Conservation (phyloP, 768 basidiomycete species). For the Harrya chromipes region DNA sequence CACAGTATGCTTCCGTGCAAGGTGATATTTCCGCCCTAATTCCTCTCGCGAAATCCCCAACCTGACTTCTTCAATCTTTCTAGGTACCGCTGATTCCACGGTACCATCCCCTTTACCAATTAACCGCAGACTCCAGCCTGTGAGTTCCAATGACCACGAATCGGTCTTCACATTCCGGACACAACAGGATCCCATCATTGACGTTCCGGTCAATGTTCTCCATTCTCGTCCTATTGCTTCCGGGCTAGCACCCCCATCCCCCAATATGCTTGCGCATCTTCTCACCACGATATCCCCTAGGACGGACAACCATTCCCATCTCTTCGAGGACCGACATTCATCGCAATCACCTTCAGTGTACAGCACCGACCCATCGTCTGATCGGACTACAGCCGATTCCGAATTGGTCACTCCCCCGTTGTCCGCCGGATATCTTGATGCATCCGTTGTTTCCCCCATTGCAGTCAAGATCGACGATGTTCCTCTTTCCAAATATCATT, state of each 20-base stretch:
- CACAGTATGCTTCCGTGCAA: slow-evolving; percentile 66
- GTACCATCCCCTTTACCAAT: slow-evolving; percentile 47
- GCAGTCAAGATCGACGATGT: slow-evolving; percentile 12
- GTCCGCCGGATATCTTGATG: slow-evolving; percentile 7
- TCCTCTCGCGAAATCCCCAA: slow-evolving; percentile 2
- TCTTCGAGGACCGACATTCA: slow-evolving; percentile 6
- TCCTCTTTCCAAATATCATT: slow-evolving; percentile 2
- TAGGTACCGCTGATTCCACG: slow-evolving; percentile 74
- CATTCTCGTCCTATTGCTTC: slow-evolving; percentile 10
- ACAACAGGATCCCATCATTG: slow-evolving; percentile 8
- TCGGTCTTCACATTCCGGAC: not conserved
- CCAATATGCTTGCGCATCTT: slow-evolving; percentile 22
- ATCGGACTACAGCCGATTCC: slow-evolving; percentile 20
- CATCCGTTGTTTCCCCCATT: slow-evolving; percentile 13
- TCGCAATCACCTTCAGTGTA: slow-evolving; percentile 6
- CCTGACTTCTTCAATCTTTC: slow-evolving; percentile 2
- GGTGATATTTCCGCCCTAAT: slow-evolving; percentile 39
- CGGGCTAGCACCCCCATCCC: slow-evolving; percentile 25
- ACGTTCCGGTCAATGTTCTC: slow-evolving; percentile 19
- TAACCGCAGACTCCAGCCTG: slow-evolving; percentile 26
- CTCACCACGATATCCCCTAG: slow-evolving; percentile 27
- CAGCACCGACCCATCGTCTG: slow-evolving; percentile 9
- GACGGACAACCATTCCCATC: slow-evolving; percentile 13
- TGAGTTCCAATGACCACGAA: slow-evolving; percentile 2
- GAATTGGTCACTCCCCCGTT: slow-evolving; percentile 24